Evolutionary conservation across 2,329 filamentous ascomycete genomes (phyloP).

Genomic region (Parascedosporium putredinis): DNA sequence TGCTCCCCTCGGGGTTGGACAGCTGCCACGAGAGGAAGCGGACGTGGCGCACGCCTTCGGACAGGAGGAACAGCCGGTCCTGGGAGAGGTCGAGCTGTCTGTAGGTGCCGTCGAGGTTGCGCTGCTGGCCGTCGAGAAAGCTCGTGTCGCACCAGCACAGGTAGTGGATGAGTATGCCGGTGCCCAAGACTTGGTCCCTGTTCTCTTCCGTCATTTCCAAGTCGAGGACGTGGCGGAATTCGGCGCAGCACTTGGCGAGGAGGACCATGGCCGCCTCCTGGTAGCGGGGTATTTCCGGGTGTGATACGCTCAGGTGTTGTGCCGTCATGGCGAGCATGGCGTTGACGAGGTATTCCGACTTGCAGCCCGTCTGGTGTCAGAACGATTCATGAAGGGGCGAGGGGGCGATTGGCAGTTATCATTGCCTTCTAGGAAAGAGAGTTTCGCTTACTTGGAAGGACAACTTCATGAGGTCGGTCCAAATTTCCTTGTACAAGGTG

Average conservation of each 20-base stretch:
- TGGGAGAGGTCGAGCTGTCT: conserved; percentile 14
- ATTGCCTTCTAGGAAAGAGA: too few relatives aligned
- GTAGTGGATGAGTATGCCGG: conserved; percentile 19
- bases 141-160: conserved; percentile 19
- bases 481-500: conserved; percentile 16
- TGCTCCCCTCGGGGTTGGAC: conserved; percentile 12
- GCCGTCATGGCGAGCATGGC: conserved; percentile 16
- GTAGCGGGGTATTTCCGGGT: conserved; percentile 12
- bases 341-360: conserved; percentile 19
- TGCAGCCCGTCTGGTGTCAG: background rate
- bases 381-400: background rate
- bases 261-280: conserved; percentile 14
- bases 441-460: conserved; percentile 17
- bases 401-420: too few relatives aligned
- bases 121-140: conserved; percentile 15
- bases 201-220: conserved; percentile 15
- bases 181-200: conserved; percentile 16
- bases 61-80: conserved; percentile 19
- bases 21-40: conserved; percentile 16
- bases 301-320: conserved; percentile 14
- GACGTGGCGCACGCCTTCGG: conserved; percentile 18
- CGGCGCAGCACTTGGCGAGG: conserved; percentile 15
- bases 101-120: background rate
- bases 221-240: conserved; percentile 15
- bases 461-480: conserved; percentile 17